Percentiles rank a stretch among this genome's conserved stretches.
Evolutionary conservation across 2,329 filamentous ascomycete genomes (phyloP).

Genomic region (Aspergillus versicolor): DNA sequence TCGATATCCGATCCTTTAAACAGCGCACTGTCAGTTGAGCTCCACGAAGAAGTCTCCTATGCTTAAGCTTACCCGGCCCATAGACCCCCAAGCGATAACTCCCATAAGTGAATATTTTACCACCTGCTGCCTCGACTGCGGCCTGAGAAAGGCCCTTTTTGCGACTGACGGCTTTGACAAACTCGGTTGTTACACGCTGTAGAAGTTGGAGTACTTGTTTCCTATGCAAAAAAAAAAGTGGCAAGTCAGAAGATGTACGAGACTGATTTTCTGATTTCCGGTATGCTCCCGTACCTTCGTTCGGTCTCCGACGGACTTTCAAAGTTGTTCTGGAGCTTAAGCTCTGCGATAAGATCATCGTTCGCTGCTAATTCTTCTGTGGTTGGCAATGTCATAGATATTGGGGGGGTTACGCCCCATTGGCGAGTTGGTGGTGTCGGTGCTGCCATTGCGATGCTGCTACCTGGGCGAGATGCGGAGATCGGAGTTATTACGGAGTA

Average conservation of each 20-base stretch:
- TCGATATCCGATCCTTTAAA: conserved; percentile 86
- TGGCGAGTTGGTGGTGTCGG: conserved; percentile 40
- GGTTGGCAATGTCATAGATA: conserved; percentile 75
- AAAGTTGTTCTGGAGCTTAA: conserved; percentile 88
- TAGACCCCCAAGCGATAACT: conserved; percentile 94
- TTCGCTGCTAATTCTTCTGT: conserved; percentile 74
- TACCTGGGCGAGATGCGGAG: conserved; percentile 14
- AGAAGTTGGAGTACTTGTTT: conserved; percentile 72
- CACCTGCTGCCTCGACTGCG: conserved; percentile 78
- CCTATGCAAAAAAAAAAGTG: conserved; percentile 43
- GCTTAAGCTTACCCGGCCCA: conserved; percentile 61
- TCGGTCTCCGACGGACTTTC: conserved; percentile 79
- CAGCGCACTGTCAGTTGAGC: background rate
- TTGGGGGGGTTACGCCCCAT: conserved; percentile 79
- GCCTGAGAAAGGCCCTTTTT: conserved; percentile 72
- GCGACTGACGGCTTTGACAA: conserved; percentile 77
- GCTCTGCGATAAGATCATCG: conserved; percentile 75
- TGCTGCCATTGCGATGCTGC: conserved; percentile 33
- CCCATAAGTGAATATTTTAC: conserved; percentile 93
- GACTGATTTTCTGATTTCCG: background rate
- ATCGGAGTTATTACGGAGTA: background rate
- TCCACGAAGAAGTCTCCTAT: background rate
- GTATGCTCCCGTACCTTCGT: conserved; percentile 61
- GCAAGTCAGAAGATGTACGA: conserved; percentile 7
- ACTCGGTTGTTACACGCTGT: conserved; percentile 77